Conservation (phyloP, 2,329 filamentous ascomycete species). For the Monilinia laxa region DNA sequence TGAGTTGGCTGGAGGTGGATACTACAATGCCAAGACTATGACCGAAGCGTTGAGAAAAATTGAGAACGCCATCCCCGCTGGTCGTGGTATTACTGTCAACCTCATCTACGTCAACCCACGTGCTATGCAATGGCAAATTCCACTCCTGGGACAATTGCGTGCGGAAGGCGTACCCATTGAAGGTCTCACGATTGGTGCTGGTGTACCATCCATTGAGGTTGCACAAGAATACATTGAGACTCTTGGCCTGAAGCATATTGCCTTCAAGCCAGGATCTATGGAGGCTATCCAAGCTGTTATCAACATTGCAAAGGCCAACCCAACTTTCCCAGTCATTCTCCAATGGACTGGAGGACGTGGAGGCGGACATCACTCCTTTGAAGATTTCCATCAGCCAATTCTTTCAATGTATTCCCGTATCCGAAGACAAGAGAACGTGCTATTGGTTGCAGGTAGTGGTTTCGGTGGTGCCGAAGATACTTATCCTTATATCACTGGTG, state of each 20-base stretch:
- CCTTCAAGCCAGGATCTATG: constrained; percentile 88
- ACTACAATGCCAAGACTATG: constrained; percentile 81
- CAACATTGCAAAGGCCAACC: constrained; percentile 92
- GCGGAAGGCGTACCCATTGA: constrained; percentile 88
- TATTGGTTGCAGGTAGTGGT: constrained; percentile 85
- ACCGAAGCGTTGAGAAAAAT: constrained; percentile 81
- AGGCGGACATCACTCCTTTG: constrained; percentile 90
- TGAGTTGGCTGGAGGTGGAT: constrained; percentile 85
- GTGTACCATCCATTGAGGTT: constrained; percentile 90
- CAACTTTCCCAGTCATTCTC: constrained; percentile 85
- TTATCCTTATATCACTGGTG: constrained; percentile 86
- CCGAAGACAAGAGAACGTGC: constrained; percentile 80
- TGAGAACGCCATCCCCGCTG: constrained; percentile 77
- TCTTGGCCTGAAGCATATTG: constrained; percentile 86
- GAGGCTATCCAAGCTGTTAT: constrained; percentile 87
- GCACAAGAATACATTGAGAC: constrained; percentile 93
- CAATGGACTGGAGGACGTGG: constrained; percentile 96
- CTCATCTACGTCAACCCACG: constrained; percentile 88
- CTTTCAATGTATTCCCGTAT: constrained; percentile 89
- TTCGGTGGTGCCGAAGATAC: constrained; percentile 89
- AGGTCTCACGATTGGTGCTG: constrained; percentile 87
- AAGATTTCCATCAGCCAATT: constrained; percentile 92
- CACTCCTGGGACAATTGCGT: constrained; percentile 74
- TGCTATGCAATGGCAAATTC: constrained; percentile 91
- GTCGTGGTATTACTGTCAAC: constrained; percentile 85